Base-by-base conservation (phyloP, 257 asterid species). In the Solanum sejunctum region DNA sequence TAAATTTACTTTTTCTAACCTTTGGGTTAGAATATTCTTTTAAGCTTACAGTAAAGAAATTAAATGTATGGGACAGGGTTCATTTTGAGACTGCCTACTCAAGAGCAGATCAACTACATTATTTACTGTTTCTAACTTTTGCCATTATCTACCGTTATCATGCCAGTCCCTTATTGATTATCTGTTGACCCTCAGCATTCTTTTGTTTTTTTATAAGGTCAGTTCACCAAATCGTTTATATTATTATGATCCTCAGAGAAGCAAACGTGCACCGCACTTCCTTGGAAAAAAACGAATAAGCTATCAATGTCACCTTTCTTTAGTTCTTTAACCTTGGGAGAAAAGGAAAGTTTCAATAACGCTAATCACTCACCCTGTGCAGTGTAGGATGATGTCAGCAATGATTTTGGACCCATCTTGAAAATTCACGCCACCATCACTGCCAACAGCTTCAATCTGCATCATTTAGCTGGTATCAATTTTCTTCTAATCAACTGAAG, bases 301-400 rank as follows among this genome's bases (percentile, higher is more conserved):
- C 81, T n/a, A 75, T 49, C 45, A 51, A 16, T 10, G 63, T 77
- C 82, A 10, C 47, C 26, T 77, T 77, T 28, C 82, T 51, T 77
- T 77, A 4, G 1, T 16, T 49, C n/a, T 77, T 77, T 77, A 51
- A 77, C 47, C 82, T 51, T 2, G 16, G 45, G 6, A 1, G 26
- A 77, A 77, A 26, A 77, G 26, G 64, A 28, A 23, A 77, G 45
- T 51, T 77, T 64, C 77, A 66, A 28, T 8, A 54, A 26, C 60
- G 51, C 26, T 47, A 75, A 83, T 57, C 23, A 86, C 94, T 41
- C 87, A 96, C 99, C 99, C 99, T 0, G 99, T 97, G 92, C 99
- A 97, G 85, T 97, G 95, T 86, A 97, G 91, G 88, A 97, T 97
- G 79, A 90, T 88, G 81, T 94, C 92, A 21, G 97, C 98, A 39